Conservation (phyloP, 768 basidiomycete genomes). For the Gautieria morchelliformis region DNA sequence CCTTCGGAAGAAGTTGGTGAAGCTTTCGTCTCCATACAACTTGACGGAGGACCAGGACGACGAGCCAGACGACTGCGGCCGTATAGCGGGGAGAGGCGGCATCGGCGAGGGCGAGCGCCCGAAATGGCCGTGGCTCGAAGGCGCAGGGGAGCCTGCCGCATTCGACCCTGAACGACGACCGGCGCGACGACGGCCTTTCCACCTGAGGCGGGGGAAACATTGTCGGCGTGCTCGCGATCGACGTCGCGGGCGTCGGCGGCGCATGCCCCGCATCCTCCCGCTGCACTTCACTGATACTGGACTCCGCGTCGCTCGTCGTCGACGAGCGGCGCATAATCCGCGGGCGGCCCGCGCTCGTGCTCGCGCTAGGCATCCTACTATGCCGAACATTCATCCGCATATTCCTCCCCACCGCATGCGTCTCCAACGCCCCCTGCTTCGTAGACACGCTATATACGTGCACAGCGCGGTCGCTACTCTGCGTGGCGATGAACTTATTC, state of each 20-base stretch:
- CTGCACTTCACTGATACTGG: slow-evolving; percentile 44
- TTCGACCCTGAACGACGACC: slow-evolving; percentile 33
- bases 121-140: slow-evolving; percentile 43
- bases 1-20: slow-evolving; percentile 91
- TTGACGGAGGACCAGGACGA: slow-evolving; percentile 59
- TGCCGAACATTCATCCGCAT: slow-evolving; percentile 65
- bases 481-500: slow-evolving; percentile 60
- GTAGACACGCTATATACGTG: slow-evolving; percentile 82
- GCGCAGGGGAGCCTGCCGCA: slow-evolving; percentile 61
- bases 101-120: slow-evolving; percentile 83
- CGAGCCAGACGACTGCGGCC: slow-evolving; percentile 47
- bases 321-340: slow-evolving; percentile 61
- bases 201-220: slow-evolving; percentile 63
- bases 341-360: slow-evolving; percentile 49
- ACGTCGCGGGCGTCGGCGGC: not conserved
- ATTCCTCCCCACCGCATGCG: slow-evolving; percentile 66
- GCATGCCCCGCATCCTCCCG: slow-evolving; percentile 32
- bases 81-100: slow-evolving; percentile 90
- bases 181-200: slow-evolving; percentile 40
- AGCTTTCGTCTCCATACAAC: slow-evolving; percentile 92
- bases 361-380: slow-evolving; percentile 58
- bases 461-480: slow-evolving; percentile 68
- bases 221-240: slow-evolving; percentile 15
- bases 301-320: slow-evolving; percentile 62
- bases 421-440: slow-evolving; percentile 76